phyloP scores from a whole-genome alignment of 2,329 filamentous ascomycete genomes.

The Hansfordia pulvinata region DNA sequence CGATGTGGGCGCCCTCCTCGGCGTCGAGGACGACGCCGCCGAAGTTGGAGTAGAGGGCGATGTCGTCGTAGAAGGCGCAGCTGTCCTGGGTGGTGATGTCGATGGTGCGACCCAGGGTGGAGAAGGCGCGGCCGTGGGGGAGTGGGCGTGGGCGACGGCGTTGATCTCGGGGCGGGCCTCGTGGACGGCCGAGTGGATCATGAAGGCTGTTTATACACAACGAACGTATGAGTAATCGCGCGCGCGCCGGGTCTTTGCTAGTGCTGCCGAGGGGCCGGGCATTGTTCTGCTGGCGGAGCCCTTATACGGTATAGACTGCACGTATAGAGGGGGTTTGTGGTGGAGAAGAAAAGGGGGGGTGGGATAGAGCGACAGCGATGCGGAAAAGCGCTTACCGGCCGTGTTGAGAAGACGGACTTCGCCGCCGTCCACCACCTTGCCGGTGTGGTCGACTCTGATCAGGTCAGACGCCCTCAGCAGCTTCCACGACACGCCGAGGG shows the following conservation, averaged over 20 bases:
- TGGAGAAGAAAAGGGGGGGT: no score
- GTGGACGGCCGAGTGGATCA: constrained; percentile 47
- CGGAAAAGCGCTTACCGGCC: constrained; percentile 17
- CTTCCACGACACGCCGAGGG: constrained; percentile 43
- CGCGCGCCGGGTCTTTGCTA: no score
- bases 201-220: constrained; percentile 39
- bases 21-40: constrained; percentile 24
- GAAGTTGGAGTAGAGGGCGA: constrained; percentile 15
- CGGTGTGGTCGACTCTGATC: constrained; percentile 42
- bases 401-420: constrained; percentile 27
- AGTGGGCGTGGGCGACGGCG: constrained; percentile 44
- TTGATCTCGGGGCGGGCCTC: constrained; percentile 43
- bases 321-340: no score
- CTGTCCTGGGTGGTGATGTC: constrained; percentile 46
- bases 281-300: no score
- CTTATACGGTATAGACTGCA: no score
- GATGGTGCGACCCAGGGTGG: constrained; percentile 36
- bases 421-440: constrained; percentile 44
- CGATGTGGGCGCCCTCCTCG: constrained; percentile 27
- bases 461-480: constrained; percentile 45
- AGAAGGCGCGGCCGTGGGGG: constrained; percentile 45
- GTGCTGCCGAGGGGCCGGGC: no score
- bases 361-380: no score
- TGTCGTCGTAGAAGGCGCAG: constrained; percentile 33
- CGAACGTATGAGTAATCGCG: no score